Conservation (phyloP, 352 stramenopile species). For the Pythium folliculosum region DNA sequence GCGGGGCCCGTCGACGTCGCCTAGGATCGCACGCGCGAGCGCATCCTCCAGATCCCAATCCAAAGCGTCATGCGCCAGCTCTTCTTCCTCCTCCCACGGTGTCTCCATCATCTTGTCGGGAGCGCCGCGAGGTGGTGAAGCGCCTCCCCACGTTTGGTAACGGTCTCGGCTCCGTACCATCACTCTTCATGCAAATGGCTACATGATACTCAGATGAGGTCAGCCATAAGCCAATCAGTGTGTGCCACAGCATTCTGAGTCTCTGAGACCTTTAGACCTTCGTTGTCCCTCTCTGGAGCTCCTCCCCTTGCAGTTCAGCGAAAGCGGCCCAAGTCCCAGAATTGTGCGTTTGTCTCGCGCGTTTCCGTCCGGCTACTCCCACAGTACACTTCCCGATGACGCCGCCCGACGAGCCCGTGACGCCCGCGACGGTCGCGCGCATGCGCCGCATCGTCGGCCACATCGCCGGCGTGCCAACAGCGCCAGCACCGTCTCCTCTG, state of each 20-base stretch:
- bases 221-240: not conserved
- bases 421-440: constrained; percentile 38
- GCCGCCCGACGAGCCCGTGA: constrained; percentile 17
- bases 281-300: not conserved
- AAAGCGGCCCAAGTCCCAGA: not conserved
- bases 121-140: too few relatives aligned
- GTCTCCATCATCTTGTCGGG: not conserved
- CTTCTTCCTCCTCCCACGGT: not conserved
- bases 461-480: constrained; percentile 23
- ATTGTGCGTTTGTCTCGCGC: not conserved
- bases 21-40: constrained; percentile 17
- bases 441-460: constrained; percentile 58
- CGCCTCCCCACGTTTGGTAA: too few relatives aligned
- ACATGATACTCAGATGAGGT: not conserved
- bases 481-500: not conserved
- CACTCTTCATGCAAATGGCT: constrained; percentile 2
- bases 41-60: constrained; percentile 22
- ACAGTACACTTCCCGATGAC: not conserved
- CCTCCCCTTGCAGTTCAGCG: not conserved
- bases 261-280: not conserved
- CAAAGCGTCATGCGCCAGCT: not conserved
- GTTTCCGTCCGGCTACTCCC: not conserved
- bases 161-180: not conserved
- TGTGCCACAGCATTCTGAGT: constrained; percentile 1
- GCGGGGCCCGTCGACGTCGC: not conserved